Evolutionary conservation across 2,329 filamentous ascomycete species (phyloP).

Genomic region (Gaeumannomyces sp.): DNA sequence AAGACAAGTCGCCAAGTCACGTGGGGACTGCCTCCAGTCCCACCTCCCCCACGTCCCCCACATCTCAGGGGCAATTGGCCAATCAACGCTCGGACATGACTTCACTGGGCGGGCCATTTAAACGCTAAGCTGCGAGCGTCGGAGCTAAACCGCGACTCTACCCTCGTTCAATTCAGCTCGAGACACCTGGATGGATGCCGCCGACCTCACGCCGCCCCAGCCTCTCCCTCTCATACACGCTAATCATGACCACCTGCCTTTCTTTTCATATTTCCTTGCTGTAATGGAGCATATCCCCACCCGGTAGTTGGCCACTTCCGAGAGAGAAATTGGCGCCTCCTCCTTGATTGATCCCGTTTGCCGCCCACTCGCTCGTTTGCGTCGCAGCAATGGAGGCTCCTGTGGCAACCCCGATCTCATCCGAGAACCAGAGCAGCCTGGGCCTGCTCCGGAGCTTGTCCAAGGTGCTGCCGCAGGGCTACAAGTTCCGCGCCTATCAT

Average conservation of each 20-base stretch:
- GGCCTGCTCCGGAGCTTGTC: slow-evolving; percentile 36
- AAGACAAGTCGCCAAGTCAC: slow-evolving; percentile 7
- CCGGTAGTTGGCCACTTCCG: not conserved
- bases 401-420: not conserved
- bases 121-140: too few species aligned
- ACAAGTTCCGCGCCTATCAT: slow-evolving; percentile 69
- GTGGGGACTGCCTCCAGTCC: not conserved
- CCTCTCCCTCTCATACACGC: not conserved
- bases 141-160: not conserved
- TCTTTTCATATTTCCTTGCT: too few species aligned
- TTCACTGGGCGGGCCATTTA: not conserved
- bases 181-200: too few species aligned
- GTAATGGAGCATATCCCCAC: not conserved
- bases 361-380: not conserved
- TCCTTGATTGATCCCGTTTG: not conserved
- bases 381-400: not conserved
- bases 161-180: not conserved
- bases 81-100: not conserved
- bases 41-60: not conserved
- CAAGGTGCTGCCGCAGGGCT: slow-evolving; percentile 45
- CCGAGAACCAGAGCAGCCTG: slow-evolving; percentile 19
- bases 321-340: not conserved
- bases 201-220: too few species aligned
- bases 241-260: not conserved
- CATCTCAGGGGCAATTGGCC: not conserved